phyloP scores from a whole-genome alignment of 164 flowering plant genomes.

The Platanus orientalis region DNA sequence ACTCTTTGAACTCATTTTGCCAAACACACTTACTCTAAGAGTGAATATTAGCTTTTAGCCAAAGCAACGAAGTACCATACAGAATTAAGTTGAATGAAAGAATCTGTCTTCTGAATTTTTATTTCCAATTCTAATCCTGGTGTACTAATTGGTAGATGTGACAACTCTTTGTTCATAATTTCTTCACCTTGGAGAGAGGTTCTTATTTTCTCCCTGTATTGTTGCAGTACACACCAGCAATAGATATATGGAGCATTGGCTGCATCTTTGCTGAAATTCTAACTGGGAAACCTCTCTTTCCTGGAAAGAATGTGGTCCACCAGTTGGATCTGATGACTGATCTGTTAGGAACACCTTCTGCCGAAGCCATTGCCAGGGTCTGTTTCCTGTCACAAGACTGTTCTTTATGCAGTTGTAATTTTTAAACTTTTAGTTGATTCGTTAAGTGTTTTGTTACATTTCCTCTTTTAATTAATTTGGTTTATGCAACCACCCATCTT shows the following conservation, averaged over 20 bases:
- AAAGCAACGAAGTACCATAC: not conserved
- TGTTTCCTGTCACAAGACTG: constrained; percentile 16
- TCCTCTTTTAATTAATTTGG: not conserved
- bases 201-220: constrained; percentile 3
- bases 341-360: constrained; percentile 84
- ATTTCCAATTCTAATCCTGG: not conserved
- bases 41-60: not conserved
- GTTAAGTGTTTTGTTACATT: not conserved
- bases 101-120: not conserved
- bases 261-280: constrained; percentile 96
- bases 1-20: not conserved
- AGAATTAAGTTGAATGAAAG: not conserved
- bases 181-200: not conserved
- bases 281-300: constrained; percentile 96
- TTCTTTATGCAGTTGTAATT: not conserved
- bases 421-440: not conserved
- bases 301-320: constrained; percentile 98
- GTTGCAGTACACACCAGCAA: constrained; percentile 94
- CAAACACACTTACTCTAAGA: not conserved
- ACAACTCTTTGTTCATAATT: not conserved
- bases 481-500: not conserved
- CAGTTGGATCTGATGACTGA: constrained; percentile 97
- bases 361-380: constrained; percentile 91
- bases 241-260: constrained; percentile 99
- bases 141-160: not conserved